Evolutionary conservation across 805 yeast species (phyloP).

Genomic region (Wickerhamiella alocasiicola): DNA sequence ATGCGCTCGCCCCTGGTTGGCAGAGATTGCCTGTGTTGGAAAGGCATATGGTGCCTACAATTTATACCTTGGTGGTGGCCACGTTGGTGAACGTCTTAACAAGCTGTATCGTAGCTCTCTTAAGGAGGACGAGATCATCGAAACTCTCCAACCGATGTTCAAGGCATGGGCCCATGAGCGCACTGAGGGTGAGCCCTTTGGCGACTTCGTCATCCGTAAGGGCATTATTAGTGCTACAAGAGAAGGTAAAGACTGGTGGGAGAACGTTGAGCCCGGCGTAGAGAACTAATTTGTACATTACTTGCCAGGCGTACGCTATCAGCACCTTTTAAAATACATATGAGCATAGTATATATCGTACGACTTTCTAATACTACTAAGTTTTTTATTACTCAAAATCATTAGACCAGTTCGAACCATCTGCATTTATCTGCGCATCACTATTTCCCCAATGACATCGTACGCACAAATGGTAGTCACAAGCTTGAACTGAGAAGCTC

Average conservation of each 20-base stretch:
- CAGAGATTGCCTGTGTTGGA: conserved; percentile 91
- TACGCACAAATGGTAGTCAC: too few species aligned
- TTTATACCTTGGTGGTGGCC: conserved; percentile 91
- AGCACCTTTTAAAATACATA: neutral
- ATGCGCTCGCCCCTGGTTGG: conserved; percentile 97
- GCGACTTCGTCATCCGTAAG: conserved; percentile 77
- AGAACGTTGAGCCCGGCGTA: conserved; percentile 42
- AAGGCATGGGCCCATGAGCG: conserved; percentile 92
- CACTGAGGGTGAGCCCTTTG: conserved; percentile 83
- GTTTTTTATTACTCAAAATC: too few species aligned
- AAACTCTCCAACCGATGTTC: conserved; percentile 68
- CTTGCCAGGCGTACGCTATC: neutral
- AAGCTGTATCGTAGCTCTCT: conserved; percentile 79
- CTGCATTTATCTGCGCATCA: too few species aligned
- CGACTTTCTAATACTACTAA: too few species aligned
- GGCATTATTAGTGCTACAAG: conserved; percentile 82
- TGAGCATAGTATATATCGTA: too few species aligned
- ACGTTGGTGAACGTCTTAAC: conserved; percentile 83
- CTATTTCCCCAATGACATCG: too few species aligned
- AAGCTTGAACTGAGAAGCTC: too few species aligned
- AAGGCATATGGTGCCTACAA: conserved; percentile 90
- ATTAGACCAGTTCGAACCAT: too few species aligned
- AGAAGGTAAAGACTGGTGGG: conserved; percentile 92
- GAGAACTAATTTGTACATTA: conserved; percentile 15
- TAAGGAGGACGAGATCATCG: conserved; percentile 78